These are phyloP conservation scores for Dendrocalamus latiflorus DNA, from an alignment of 202 grass and related monocot species.

Conservation along the genomic window DNA sequence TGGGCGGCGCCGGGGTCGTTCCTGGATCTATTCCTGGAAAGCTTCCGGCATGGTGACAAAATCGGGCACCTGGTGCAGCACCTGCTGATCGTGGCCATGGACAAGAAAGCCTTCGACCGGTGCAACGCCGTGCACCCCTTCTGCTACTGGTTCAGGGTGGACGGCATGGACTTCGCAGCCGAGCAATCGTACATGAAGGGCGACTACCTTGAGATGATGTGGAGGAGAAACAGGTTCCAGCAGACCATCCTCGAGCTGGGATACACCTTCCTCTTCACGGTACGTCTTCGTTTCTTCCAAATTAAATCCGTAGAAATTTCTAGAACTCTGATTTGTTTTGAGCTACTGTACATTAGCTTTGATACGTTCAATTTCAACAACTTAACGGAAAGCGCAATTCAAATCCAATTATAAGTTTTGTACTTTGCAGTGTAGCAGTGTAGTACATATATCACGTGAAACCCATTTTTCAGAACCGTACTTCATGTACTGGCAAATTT, in stretches of 20 bases:
- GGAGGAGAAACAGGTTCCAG: constrained; percentile 46
- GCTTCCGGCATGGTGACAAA: constrained; percentile 49
- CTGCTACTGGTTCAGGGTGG: constrained; percentile 46
- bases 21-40: constrained; percentile 56
- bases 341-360: too few relatives aligned
- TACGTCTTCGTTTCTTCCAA: neutral
- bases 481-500: too few relatives aligned
- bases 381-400: too few relatives aligned
- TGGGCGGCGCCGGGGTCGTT: constrained; percentile 51
- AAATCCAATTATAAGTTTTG: too few relatives aligned
- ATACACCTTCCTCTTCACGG: constrained; percentile 70
- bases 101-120: constrained; percentile 24
- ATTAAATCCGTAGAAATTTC: neutral
- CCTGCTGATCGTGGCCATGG: constrained; percentile 55
- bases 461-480: too few relatives aligned
- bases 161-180: constrained; percentile 36
- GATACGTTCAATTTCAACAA: too few relatives aligned
- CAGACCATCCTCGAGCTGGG: constrained; percentile 48
- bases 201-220: constrained; percentile 74
- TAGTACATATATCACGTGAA: too few relatives aligned
- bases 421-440: too few relatives aligned
- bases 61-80: constrained; percentile 26
- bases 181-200: constrained; percentile 61
- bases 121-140: constrained; percentile 44
- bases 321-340: neutral